Evolutionary conservation across 495 filamentous ascomycete genomes (phyloP).

Genomic region (Zalerion maritima): DNA sequence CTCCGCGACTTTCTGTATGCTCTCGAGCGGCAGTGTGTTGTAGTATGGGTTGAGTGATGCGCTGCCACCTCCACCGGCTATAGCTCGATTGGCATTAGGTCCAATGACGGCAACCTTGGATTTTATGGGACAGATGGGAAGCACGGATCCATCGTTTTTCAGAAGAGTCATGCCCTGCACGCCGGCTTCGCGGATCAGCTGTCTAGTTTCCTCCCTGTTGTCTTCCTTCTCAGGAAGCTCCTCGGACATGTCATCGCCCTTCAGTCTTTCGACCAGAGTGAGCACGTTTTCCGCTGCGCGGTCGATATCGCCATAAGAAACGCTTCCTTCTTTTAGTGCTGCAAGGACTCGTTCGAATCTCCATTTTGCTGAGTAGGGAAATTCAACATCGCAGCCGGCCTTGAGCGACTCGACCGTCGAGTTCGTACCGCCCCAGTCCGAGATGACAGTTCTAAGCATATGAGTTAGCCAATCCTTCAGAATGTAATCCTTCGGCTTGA

Average conservation of each 20-base stretch:
- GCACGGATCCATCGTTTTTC: slow-evolving; percentile 53
- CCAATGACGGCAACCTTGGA: slow-evolving; percentile 62
- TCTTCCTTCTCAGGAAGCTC: slow-evolving; percentile 46
- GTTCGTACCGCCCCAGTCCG: slow-evolving; percentile 61
- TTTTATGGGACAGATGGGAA: slow-evolving; percentile 51
- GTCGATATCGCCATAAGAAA: slow-evolving; percentile 33
- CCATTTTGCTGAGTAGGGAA: slow-evolving; percentile 59
- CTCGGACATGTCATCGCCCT: slow-evolving; percentile 44
- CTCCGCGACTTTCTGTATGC: slow-evolving; percentile 30
- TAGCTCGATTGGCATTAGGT: slow-evolving; percentile 64
- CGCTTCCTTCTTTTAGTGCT: slow-evolving; percentile 45
- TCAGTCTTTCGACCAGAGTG: slow-evolving; percentile 49
- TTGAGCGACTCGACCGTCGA: slow-evolving; percentile 56
- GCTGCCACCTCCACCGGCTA: slow-evolving; percentile 69
- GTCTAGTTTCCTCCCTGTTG: slow-evolving; percentile 48
- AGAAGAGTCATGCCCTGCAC: slow-evolving; percentile 63
- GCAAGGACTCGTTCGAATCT: slow-evolving; percentile 51
- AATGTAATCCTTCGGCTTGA: too few species aligned
- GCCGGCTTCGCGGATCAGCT: slow-evolving; percentile 53
- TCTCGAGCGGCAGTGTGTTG: slow-evolving; percentile 42
- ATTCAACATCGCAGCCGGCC: slow-evolving; percentile 65
- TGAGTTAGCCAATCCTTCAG: too few species aligned
- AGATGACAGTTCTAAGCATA: slow-evolving; percentile 45
- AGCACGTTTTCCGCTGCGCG: slow-evolving; percentile 48
- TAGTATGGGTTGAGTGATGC: slow-evolving; percentile 72